phyloP scores from a whole-genome alignment of 2,329 filamentous ascomycete genomes.

The Macrophomina pseudophaseolina region DNA sequence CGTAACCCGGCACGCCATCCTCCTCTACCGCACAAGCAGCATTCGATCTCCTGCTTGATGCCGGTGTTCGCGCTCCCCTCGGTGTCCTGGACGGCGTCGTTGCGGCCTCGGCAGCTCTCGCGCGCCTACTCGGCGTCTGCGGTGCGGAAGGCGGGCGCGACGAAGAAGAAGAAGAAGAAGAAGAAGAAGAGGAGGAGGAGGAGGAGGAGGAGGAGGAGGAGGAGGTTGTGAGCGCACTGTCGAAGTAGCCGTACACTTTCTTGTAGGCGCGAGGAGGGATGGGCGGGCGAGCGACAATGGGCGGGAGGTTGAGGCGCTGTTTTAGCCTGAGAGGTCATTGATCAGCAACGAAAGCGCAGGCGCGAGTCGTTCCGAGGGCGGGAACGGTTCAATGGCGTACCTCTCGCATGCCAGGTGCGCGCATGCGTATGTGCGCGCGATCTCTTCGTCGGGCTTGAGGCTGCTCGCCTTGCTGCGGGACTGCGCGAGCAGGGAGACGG shows the following conservation, averaged over 20 bases:
- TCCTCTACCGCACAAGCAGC: neutral
- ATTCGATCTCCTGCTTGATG: constrained; percentile 34
- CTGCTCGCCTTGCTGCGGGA: constrained; percentile 77
- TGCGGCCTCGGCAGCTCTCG: constrained; percentile 40
- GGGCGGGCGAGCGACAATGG: constrained; percentile 75
- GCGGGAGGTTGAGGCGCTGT: constrained; percentile 75
- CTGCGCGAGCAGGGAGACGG: constrained; percentile 76
- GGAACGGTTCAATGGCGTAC: constrained; percentile 49
- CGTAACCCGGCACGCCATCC: constrained; percentile 57
- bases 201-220: constrained; percentile 34
- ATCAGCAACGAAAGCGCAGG: neutral
- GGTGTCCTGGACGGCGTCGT: constrained; percentile 7
- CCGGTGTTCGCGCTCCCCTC: constrained; percentile 29
- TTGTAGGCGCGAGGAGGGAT: constrained; percentile 82
- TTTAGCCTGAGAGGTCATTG: constrained; percentile 65
- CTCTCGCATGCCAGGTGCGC: constrained; percentile 89
- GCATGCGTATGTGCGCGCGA: constrained; percentile 82
- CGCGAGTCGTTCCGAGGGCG: neutral
- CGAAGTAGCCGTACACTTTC: constrained; percentile 80
- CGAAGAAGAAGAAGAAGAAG: constrained; percentile 36
- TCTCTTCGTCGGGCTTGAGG: constrained; percentile 84
- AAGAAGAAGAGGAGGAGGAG: constrained; percentile 38
- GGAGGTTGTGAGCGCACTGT: constrained; percentile 67
- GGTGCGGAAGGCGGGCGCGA: constrained; percentile 31
- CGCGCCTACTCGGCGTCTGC: constrained; percentile 33